A percentile compares a stretch with the other conserved stretches of the same genome.
Evolutionary conservation across 179 eudicot genomes (phyloP).

Genomic region (Beta macrorhiza): DNA sequence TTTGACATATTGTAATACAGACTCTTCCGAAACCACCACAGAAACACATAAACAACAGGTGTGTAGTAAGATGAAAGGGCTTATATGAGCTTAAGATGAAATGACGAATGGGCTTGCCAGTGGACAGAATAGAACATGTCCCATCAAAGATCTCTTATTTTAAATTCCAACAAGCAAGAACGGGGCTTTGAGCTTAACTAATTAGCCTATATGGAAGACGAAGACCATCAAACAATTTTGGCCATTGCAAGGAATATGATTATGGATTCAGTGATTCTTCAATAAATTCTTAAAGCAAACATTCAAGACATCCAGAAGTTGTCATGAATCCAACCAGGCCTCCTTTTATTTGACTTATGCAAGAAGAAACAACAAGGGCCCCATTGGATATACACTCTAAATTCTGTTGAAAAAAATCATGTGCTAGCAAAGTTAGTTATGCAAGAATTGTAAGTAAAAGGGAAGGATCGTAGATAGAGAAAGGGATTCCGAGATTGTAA

Average conservation of each 20-base stretch:
- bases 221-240: neutral
- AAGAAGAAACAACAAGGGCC: too few relatives aligned
- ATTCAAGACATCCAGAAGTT: neutral
- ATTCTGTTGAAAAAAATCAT: too few relatives aligned
- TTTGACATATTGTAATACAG: neutral
- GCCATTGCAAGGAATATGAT: neutral
- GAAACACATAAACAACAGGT: neutral
- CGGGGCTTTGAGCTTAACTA: neutral
- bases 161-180: neutral
- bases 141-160: neutral
- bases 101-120: neutral
- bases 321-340: too few relatives aligned
- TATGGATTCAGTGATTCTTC: neutral
- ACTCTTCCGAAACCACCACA: neutral
- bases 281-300: neutral
- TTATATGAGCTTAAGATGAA: neutral
- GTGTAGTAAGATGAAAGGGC: neutral
- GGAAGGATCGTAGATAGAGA: too few relatives aligned
- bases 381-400: too few relatives aligned
- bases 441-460: too few relatives aligned
- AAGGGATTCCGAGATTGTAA: too few relatives aligned
- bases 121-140: neutral
- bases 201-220: neutral
- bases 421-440: too few relatives aligned
- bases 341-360: too few relatives aligned